Evolutionary conservation across 2,329 filamentous ascomycete species (phyloP).

Genomic region (Fusarium mundagurra): DNA sequence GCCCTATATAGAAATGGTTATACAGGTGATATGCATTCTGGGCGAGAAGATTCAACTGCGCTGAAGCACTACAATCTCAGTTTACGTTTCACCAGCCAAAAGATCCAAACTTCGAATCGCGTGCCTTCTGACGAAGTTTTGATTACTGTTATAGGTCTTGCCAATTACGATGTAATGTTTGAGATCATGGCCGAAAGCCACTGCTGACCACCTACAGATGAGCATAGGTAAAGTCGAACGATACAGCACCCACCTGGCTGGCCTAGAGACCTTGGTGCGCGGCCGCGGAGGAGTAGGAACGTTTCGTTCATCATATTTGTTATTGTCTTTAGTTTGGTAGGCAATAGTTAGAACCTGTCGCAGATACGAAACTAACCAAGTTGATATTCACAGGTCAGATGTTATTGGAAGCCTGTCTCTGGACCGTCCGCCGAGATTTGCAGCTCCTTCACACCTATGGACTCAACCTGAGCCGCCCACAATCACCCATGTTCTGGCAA

Average conservation of each 20-base stretch:
- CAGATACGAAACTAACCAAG: not conserved
- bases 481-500: not conserved
- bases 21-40: not conserved
- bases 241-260: not conserved
- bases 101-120: not conserved
- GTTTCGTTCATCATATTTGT: not conserved
- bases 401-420: not conserved
- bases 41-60: not conserved
- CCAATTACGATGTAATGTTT: not conserved
- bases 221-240: constrained; percentile 1
- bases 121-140: not conserved
- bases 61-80: constrained; percentile 1
- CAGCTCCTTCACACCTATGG: not conserved
- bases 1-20: not conserved
- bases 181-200: no score
- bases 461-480: not conserved
- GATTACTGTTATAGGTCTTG: not conserved
- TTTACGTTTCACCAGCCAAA: not conserved
- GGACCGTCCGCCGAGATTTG: not conserved
- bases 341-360: not conserved
- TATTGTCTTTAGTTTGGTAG: not conserved
- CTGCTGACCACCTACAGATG: not conserved
- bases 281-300: not conserved
- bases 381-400: not conserved
- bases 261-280: not conserved